phyloP scores from a whole-genome alignment of 352 stramenopile species.

The Phytophthora megakarya region DNA sequence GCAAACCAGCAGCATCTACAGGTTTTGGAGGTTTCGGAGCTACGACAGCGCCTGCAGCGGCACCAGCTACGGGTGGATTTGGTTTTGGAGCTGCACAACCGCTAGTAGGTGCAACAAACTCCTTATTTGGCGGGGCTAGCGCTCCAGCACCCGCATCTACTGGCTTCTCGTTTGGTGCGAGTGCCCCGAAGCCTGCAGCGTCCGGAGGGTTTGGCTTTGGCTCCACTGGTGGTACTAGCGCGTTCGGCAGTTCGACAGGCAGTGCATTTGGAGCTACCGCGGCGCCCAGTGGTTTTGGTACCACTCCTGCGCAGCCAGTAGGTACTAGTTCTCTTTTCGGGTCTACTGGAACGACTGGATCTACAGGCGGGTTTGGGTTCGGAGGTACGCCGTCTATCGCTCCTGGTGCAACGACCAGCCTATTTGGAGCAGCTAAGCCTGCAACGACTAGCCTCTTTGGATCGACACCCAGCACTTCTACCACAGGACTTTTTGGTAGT shows the following conservation, averaged over 20 bases:
- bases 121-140: conserved; percentile 47
- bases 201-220: conserved; percentile 55
- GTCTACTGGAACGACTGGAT: conserved; percentile 27
- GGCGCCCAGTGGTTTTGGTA: conserved; percentile 46
- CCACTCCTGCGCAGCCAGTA: conserved; percentile 34
- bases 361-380: conserved; percentile 51
- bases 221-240: conserved; percentile 26
- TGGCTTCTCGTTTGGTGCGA: conserved; percentile 50
- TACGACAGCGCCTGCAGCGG: conserved; percentile 30
- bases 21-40: conserved; percentile 49
- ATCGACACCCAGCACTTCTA: conserved; percentile 32
- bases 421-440: conserved; percentile 51
- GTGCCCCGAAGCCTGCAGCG: conserved; percentile 37
- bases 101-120: conserved; percentile 38
- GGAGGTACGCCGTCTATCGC: conserved; percentile 36
- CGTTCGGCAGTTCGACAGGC: conserved; percentile 44
- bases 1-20: conserved; percentile 42
- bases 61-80: conserved; percentile 44
- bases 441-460: conserved; percentile 43
- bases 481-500: conserved; percentile 42
- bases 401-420: conserved; percentile 32
- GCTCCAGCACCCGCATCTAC: conserved; percentile 36
- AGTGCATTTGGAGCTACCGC: conserved; percentile 41
- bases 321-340: conserved; percentile 56
- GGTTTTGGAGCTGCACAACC: conserved; percentile 43